Conservation (phyloP, 106 monocot genomes). For the Dactylorhiza incarnata region DNA sequence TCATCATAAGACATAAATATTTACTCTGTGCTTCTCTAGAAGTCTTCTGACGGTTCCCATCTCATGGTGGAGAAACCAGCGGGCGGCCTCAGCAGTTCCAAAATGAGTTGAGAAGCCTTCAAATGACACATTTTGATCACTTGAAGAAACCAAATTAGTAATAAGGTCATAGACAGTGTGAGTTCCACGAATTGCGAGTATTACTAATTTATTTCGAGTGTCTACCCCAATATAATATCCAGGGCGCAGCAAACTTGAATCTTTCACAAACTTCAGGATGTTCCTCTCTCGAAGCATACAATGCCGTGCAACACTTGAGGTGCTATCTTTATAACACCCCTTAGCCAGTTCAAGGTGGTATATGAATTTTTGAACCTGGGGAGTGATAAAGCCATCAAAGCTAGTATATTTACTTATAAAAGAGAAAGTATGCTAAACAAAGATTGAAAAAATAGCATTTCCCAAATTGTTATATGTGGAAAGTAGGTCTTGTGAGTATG, state of each 20-base stretch:
- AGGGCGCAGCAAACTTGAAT: conserved; percentile 88
- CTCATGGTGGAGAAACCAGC: conserved; percentile 82
- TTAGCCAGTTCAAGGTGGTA: conserved; percentile 86
- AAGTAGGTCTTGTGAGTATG: neutral
- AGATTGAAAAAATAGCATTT: neutral
- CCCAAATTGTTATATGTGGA: neutral
- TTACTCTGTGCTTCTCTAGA: conserved; percentile 71
- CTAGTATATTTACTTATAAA: neutral
- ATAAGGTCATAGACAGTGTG: conserved; percentile 91
- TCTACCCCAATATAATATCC: conserved; percentile 95
- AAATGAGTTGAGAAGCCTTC: conserved; percentile 86
- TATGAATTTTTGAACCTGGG: conserved; percentile 85
- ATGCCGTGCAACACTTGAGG: conserved; percentile 56
- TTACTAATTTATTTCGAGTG: conserved; percentile 60
- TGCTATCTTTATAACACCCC: conserved; percentile 78
- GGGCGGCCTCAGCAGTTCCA: conserved; percentile 90
- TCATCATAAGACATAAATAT: neutral
- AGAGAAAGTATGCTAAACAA: neutral
- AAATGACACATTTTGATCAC: conserved; percentile 61
- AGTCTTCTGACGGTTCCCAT: conserved; percentile 60
- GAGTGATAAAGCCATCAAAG: neutral
- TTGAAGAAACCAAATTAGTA: conserved; percentile 71
- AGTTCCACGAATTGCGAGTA: conserved; percentile 95
- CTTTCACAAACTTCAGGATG: conserved; percentile 77
- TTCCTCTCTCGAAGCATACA: conserved; percentile 94